phyloP scores from a whole-genome alignment of 148 eudicot species.

The Oxyria digyna region DNA sequence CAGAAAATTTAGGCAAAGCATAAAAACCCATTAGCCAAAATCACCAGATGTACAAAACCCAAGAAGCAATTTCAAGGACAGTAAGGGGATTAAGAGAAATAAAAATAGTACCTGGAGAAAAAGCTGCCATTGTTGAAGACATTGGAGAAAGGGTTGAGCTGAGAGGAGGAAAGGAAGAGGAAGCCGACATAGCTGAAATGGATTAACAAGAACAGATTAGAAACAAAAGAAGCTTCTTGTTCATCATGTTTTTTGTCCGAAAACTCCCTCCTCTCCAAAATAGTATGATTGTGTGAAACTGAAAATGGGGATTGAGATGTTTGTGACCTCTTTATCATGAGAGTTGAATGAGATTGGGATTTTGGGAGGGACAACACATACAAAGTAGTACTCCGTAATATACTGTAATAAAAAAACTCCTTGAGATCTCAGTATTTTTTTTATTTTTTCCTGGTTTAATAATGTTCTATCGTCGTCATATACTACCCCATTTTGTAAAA shows the following conservation, averaged over 20 bases:
- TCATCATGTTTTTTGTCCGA: constrained; percentile 8
- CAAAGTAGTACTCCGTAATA: not conserved
- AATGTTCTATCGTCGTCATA: not conserved
- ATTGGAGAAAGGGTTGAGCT: constrained; percentile 16
- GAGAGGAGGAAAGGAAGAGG: constrained; percentile 20
- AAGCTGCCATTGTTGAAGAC: constrained; percentile 29
- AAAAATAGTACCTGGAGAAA: constrained; percentile 31
- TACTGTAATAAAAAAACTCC: not conserved
- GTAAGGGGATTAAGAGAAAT: constrained; percentile 10
- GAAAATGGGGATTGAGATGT: constrained; percentile 5
- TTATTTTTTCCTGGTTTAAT: not conserved
- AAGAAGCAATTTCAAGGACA: not conserved
- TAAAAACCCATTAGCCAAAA: not conserved
- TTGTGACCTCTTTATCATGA: constrained; percentile 1
- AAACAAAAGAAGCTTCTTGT: constrained; percentile 12
- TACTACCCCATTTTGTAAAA: not conserved
- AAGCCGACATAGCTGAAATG: constrained; percentile 4
- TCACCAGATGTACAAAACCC: not conserved
- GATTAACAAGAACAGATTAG: constrained; percentile 13
- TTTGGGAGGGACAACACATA: constrained; percentile 2
- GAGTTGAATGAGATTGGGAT: constrained; percentile 8
- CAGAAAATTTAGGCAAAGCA: not conserved
- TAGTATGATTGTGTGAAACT: not conserved
- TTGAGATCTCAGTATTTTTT: not conserved
- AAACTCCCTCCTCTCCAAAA: not conserved